Evolutionary conservation across 2,329 filamentous ascomycete genomes (phyloP).

Genomic region (Paracoccidioides brasiliensis): DNA sequence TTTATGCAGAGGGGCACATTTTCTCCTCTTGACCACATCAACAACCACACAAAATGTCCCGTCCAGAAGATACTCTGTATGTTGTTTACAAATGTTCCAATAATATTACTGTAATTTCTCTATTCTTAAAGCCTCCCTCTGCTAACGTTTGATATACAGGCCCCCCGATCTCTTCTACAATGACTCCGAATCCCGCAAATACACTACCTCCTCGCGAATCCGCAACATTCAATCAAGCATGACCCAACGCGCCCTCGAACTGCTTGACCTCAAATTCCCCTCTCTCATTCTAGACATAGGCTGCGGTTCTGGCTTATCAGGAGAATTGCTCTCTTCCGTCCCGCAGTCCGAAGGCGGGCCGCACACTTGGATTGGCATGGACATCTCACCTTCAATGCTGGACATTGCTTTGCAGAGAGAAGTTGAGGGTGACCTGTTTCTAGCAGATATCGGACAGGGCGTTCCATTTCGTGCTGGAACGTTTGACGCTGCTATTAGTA

Average conservation of each 20-base stretch:
- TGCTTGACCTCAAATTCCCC: slow-evolving; percentile 66
- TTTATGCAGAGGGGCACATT: background rate
- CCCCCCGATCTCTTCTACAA: slow-evolving; percentile 97
- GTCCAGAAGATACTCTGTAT: slow-evolving; percentile 88
- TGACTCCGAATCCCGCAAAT: slow-evolving; percentile 89
- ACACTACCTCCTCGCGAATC: slow-evolving; percentile 91
- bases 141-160: slow-evolving; percentile 33
- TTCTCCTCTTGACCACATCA: background rate
- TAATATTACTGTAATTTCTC: background rate
- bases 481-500: slow-evolving; percentile 91
- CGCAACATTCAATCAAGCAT: slow-evolving; percentile 90
- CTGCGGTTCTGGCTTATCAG: slow-evolving; percentile 86
- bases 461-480: slow-evolving; percentile 83
- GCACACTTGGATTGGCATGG: slow-evolving; percentile 95
- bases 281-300: slow-evolving; percentile 93
- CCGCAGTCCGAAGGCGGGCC: slow-evolving; percentile 60
- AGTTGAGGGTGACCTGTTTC: slow-evolving; percentile 82
- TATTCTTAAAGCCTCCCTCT: background rate
- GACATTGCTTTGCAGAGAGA: slow-evolving; percentile 83
- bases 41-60: slow-evolving; percentile 58
- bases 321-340: slow-evolving; percentile 76
- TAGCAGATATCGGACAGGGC: slow-evolving; percentile 91
- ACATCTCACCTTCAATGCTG: slow-evolving; percentile 92
- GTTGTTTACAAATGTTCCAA: slow-evolving; percentile 16
- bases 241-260: slow-evolving; percentile 84